phyloP scores from a whole-genome alignment of 306 rosid species.

The Myrica gale region DNA sequence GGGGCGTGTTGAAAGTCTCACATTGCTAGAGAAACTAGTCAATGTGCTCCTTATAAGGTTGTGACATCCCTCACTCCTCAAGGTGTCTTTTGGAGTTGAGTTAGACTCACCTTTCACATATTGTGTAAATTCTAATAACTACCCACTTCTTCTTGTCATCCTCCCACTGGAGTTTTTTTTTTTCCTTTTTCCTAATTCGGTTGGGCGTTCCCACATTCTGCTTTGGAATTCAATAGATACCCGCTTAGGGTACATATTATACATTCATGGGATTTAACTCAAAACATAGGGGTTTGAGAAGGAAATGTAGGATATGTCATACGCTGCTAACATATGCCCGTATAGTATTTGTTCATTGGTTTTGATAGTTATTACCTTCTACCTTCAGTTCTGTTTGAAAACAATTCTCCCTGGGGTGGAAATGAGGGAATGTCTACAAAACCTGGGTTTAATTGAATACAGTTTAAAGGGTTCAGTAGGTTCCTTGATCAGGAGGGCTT shows the following conservation, averaged over 20 bases:
- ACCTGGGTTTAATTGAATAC: too few relatives aligned
- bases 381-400: neutral
- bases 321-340: neutral
- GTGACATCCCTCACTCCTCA: too few relatives aligned
- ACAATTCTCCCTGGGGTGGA: neutral
- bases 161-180: neutral
- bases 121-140: too few relatives aligned
- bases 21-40: too few relatives aligned
- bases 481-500: too few relatives aligned
- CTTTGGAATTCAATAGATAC: neutral
- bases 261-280: neutral
- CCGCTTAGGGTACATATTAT: neutral
- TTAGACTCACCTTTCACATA: too few relatives aligned
- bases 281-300: neutral
- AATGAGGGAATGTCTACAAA: too few relatives aligned
- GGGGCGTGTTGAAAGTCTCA: too few relatives aligned
- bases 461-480: too few relatives aligned
- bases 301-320: neutral
- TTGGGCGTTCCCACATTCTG: neutral
- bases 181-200: neutral
- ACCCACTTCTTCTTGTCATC: neutral
- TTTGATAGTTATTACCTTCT: neutral
- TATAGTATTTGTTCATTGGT: neutral
- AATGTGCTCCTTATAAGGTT: too few relatives aligned
- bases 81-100: too few relatives aligned